These are phyloP conservation scores for Chlorella sp. DNA, from an alignment of 139 green algal genomes.

Conservation along the genomic window DNA sequence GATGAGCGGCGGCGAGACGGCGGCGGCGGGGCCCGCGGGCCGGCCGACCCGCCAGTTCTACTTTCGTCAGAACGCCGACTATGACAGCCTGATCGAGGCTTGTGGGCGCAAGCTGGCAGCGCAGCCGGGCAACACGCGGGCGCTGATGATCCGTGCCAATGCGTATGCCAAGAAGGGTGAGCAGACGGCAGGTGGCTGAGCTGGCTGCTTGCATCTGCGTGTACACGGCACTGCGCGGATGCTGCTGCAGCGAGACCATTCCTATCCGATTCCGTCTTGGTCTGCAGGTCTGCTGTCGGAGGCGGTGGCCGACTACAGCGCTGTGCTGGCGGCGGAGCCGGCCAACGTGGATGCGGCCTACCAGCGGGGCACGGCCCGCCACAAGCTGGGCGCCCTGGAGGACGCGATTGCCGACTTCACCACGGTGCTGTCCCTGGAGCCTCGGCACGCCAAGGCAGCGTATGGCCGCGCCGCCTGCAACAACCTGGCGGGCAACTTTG, in stretches of 20 bases:
- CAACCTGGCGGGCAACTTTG: slow-evolving; percentile 72
- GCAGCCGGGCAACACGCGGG: slow-evolving; percentile 52
- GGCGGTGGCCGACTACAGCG: slow-evolving; percentile 48
- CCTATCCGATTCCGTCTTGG: too few relatives aligned
- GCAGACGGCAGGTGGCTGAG: background rate
- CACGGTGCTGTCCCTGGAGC: slow-evolving; percentile 66
- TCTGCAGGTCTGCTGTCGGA: slow-evolving; percentile 21
- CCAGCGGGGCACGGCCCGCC: slow-evolving; percentile 58
- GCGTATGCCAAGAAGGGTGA: slow-evolving; percentile 65
- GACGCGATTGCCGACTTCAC: slow-evolving; percentile 71
- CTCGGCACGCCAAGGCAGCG: slow-evolving; percentile 74
- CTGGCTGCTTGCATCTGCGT: too few relatives aligned
- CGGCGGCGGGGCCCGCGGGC: too few relatives aligned
- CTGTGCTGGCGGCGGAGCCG: slow-evolving; percentile 60
- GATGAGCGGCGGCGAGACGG: background rate
- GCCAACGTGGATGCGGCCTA: slow-evolving; percentile 72
- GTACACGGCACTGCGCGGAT: too few relatives aligned
- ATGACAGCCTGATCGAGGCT: slow-evolving; percentile 61
- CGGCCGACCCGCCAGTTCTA: background rate
- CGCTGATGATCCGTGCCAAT: slow-evolving; percentile 64
- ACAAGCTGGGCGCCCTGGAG: slow-evolving; percentile 62
- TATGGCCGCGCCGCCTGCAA: slow-evolving; percentile 76
- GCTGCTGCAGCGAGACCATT: too few relatives aligned
- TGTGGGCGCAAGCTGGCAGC: slow-evolving; percentile 56
- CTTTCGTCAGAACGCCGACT: slow-evolving; percentile 40